These are phyloP conservation scores for Podaxis rugospora DNA, from an alignment of 768 basidiomycete genomes.

Conservation along the genomic window DNA sequence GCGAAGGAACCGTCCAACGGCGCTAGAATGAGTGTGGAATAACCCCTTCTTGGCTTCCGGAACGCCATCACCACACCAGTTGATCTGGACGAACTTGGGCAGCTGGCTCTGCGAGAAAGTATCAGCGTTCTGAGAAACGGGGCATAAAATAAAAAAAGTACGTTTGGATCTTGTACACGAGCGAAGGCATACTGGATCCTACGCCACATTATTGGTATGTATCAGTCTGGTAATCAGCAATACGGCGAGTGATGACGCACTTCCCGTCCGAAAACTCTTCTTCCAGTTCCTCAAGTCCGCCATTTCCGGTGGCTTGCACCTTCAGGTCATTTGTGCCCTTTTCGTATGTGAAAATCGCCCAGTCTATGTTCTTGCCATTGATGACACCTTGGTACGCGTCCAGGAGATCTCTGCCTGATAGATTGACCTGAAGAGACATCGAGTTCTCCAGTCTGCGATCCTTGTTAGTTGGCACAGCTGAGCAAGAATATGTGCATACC, in stretches of 20 bases:
- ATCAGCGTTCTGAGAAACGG: conserved; percentile 2
- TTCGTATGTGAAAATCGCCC: conserved; percentile 79
- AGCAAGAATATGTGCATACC: background rate
- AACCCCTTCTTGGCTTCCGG: conserved; percentile 90
- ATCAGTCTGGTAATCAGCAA: conserved; percentile 10
- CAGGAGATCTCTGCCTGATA: conserved; percentile 66
- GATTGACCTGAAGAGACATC: conserved; percentile 81
- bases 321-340: conserved; percentile 82
- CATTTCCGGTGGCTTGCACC: conserved; percentile 79
- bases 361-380: conserved; percentile 63
- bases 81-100: conserved; percentile 91
- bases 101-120: conserved; percentile 61
- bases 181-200: conserved; percentile 95
- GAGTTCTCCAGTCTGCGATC: conserved; percentile 5
- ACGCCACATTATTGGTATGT: conserved; percentile 9
- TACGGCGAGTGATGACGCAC: conserved; percentile 36
- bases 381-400: conserved; percentile 76
- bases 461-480: background rate
- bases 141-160: conserved; percentile 22
- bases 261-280: conserved; percentile 95
- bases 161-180: conserved; percentile 81
- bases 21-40: conserved; percentile 81
- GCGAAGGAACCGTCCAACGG: conserved; percentile 76
- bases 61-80: conserved; percentile 97
- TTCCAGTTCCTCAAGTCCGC: conserved; percentile 86